Conservation (phyloP, 768 basidiomycete genomes). For the Rhodosporidiobolus sp. region DNA sequence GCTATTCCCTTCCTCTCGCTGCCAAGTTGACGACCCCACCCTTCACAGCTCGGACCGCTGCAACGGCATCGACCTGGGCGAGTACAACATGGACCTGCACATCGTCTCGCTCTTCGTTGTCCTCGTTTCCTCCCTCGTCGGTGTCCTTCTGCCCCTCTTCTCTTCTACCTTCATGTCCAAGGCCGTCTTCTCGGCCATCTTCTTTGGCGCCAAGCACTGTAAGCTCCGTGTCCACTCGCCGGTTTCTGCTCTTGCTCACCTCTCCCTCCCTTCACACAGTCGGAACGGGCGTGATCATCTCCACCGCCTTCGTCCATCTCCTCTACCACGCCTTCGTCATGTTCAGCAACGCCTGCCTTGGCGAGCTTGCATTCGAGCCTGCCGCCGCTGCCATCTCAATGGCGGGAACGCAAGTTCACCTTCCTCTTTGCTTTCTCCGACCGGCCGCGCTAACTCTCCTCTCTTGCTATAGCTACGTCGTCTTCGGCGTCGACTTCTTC, state of each 20-base stretch:
- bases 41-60: slow-evolving; percentile 5
- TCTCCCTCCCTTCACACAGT: neutral
- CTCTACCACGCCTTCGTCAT: slow-evolving; percentile 50
- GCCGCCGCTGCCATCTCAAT: slow-evolving; percentile 49
- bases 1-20: too few relatives aligned
- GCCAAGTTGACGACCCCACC: too few relatives aligned
- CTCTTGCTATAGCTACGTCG: slow-evolving; percentile 33
- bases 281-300: slow-evolving; percentile 48
- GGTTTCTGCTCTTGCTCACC: neutral
- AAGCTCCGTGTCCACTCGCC: neutral
- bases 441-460: neutral
- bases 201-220: slow-evolving; percentile 38
- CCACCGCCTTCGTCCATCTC: slow-evolving; percentile 48
- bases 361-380: slow-evolving; percentile 48
- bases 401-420: slow-evolving; percentile 41
- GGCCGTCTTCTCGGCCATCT: slow-evolving; percentile 5
- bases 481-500: slow-evolving; percentile 48
- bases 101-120: slow-evolving; percentile 41
- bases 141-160: slow-evolving; percentile 35
- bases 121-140: slow-evolving; percentile 33
- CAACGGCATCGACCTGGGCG: slow-evolving; percentile 35
- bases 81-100: slow-evolving; percentile 37
- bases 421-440: neutral
- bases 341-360: slow-evolving; percentile 48
- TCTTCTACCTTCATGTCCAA: slow-evolving; percentile 11